Conservation (phyloP, 495 filamentous ascomycete genomes). For the Physcia stellaris region DNA sequence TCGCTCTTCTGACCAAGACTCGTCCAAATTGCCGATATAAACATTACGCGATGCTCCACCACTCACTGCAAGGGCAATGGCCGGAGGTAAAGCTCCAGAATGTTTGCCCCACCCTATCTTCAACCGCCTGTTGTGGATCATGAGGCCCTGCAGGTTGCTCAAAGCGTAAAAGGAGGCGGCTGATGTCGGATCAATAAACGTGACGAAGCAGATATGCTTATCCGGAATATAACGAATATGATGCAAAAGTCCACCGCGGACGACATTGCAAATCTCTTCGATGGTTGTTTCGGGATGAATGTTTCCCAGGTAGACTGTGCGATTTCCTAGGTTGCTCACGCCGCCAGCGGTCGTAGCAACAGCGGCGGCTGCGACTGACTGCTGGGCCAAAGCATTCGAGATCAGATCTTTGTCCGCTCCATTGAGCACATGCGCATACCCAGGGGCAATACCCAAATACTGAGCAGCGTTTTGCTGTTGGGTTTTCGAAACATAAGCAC, state of each 20-base stretch:
- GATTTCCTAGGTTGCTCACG: conserved; percentile 92
- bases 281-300: conserved; percentile 98
- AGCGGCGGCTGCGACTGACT: conserved; percentile 91
- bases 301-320: conserved; percentile 95
- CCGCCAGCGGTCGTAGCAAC: conserved; percentile 94
- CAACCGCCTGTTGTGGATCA: conserved; percentile 96
- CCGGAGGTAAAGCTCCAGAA: conserved; percentile 89
- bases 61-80: conserved; percentile 90
- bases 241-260: conserved; percentile 82
- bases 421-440: conserved; percentile 91
- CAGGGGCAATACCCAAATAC: conserved; percentile 95
- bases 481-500: conserved; percentile 97
- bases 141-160: conserved; percentile 90
- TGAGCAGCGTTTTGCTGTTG: conserved; percentile 99
- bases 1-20: conserved; percentile 92
- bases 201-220: conserved; percentile 99
- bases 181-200: conserved; percentile 96
- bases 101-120: conserved; percentile 99
- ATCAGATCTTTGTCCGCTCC: conserved; percentile 91
- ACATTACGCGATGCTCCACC: conserved; percentile 92
- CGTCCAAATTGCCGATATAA: conserved; percentile 94
- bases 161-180: conserved; percentile 96
- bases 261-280: conserved; percentile 96
- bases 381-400: conserved; percentile 88
- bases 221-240: conserved; percentile 98